Evolutionary conservation across 805 yeast genomes (phyloP), one percentile per base, ranked within the genome.

Genomic region (Ogataea methanolica): DNA sequence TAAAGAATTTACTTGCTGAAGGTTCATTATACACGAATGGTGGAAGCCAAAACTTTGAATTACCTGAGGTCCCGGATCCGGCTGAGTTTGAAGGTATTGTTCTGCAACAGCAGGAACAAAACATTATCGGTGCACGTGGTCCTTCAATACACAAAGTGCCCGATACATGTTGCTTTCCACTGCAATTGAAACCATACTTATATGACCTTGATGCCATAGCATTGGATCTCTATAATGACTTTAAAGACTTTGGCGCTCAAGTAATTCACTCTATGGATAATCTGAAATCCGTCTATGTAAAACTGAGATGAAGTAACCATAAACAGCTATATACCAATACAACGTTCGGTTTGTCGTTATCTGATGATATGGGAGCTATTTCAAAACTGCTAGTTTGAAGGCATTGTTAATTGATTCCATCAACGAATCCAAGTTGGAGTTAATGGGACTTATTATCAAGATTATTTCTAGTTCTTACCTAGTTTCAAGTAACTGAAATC

Each of bases 401-500:
- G 49, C 48, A 43, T 45, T 61, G n/a, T 39, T 61, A 16, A 46
- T 60, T 11, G 65, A 61, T 44, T 50, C 59, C 3, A 45, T 47
- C 9, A 50, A 58, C 36, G 62, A 58, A 37, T 36, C 50, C 4
- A 49, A 50, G 19, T 39, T 35, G 22, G 52, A 49, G 33, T 35
- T 45, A 11, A 40, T 53, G 6, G 47, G 42, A 15, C 39, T 50
- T 19, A 39, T 49, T 31, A 34, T 51, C 3, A 19, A 35, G 11
- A 33, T 48, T 1, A 29, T 54, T 7, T 33, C 44, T 5, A 43
- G 8, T 50, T 47, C 22, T 44, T 61, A 33, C 38, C 44, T 8
- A 37, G 36, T 6, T 41, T 60, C 16, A 41, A 22, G 1, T 36
- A 42, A 7, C 43, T 62, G 31, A 44, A 33, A 29, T 51, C 57